phyloP scores from a whole-genome alignment of 306 rosid genomes.

The Fagus crenata region DNA sequence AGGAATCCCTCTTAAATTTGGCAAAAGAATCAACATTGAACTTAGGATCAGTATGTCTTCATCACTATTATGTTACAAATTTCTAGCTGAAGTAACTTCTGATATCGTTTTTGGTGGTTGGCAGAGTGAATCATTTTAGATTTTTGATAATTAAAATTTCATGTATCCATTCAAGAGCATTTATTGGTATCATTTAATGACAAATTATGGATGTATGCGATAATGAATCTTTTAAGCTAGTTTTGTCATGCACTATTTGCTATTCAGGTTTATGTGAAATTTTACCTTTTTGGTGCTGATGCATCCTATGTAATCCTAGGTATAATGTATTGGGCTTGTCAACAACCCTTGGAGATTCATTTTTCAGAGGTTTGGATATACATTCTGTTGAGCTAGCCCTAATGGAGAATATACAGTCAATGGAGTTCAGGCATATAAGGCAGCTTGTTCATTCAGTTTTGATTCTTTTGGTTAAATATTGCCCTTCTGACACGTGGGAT shows the following conservation, averaged over 20 bases:
- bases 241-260: slow-evolving; percentile 8
- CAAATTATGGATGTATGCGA: background rate
- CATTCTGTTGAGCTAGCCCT: slow-evolving; percentile 69
- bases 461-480: slow-evolving; percentile 76
- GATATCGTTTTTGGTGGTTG: background rate
- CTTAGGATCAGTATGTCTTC: background rate
- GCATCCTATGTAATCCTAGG: slow-evolving; percentile 40
- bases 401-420: slow-evolving; percentile 86
- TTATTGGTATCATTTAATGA: background rate
- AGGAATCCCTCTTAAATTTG: background rate
- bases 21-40: background rate
- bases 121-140: background rate
- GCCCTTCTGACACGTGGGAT: slow-evolving; percentile 88
- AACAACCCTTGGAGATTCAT: slow-evolving; percentile 73
- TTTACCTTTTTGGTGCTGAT: slow-evolving; percentile 27
- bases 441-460: slow-evolving; percentile 83
- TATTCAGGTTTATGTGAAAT: slow-evolving; percentile 12
- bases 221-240: slow-evolving; percentile 1
- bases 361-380: slow-evolving; percentile 71
- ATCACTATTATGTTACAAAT: background rate
- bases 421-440: slow-evolving; percentile 95
- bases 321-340: slow-evolving; percentile 93
- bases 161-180: background rate
- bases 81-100: background rate
- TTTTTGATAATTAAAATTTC: background rate